A percentile compares a stretch with the other conserved stretches of the same genome.
phyloP scores from a whole-genome alignment of 331 rosid species.

The Quercus phellos region DNA sequence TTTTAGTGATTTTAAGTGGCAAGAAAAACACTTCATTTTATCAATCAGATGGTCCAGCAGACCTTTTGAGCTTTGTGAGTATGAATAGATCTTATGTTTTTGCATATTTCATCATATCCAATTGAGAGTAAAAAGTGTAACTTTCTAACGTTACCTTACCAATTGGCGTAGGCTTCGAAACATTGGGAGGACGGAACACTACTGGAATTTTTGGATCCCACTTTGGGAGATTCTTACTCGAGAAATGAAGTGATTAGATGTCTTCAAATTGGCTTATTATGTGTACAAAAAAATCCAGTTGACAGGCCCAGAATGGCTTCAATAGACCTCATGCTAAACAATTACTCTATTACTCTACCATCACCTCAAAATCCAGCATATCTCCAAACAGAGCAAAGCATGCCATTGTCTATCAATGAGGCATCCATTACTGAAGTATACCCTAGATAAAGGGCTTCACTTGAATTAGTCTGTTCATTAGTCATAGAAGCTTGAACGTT shows the following conservation, averaged over 20 bases:
- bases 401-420: too few relatives aligned
- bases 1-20: conserved; percentile 30
- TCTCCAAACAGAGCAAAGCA: too few relatives aligned
- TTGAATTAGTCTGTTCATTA: too few relatives aligned
- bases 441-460: too few relatives aligned
- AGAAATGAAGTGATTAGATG: conserved; percentile 21
- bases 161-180: conserved; percentile 32
- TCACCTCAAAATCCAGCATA: too few relatives aligned
- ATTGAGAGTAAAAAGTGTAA: not conserved
- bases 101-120: not conserved
- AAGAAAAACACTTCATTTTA: conserved; percentile 4
- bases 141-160: not conserved
- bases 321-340: conserved; percentile 10
- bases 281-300: conserved; percentile 32
- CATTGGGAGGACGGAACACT: conserved; percentile 29
- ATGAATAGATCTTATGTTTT: not conserved
- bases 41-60: not conserved
- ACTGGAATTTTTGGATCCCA: conserved; percentile 26
- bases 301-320: conserved; percentile 36
- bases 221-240: not conserved
- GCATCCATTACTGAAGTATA: too few relatives aligned
- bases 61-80: conserved; percentile 26
- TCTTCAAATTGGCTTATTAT: conserved; percentile 33
- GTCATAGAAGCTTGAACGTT: too few relatives aligned
- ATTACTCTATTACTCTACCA: too few relatives aligned